A percentile compares a stretch with the other conserved stretches of the same genome.
phyloP scores from a whole-genome alignment of 768 basidiomycete genomes.

The Mycena epipterygia region DNA sequence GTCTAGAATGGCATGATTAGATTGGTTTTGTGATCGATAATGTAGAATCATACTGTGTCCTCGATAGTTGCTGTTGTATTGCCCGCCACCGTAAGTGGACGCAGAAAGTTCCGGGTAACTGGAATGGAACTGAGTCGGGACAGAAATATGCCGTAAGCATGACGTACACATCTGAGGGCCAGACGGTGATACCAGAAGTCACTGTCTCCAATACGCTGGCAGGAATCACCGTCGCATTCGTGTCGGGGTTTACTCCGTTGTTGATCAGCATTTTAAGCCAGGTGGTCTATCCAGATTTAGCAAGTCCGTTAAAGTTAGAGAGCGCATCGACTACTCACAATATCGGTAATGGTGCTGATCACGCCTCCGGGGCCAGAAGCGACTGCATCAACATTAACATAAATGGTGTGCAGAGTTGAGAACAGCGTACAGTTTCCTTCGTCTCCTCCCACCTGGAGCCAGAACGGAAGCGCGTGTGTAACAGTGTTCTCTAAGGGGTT shows the following conservation, averaged over 20 bases:
- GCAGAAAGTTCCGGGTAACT: conserved; percentile 40
- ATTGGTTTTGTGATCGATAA: not conserved
- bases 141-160: not conserved
- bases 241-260: conserved; percentile 43
- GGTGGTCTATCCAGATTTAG: conserved; percentile 25
- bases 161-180: conserved; percentile 27
- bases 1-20: not conserved
- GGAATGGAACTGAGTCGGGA: not conserved
- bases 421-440: conserved; percentile 42
- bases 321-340: conserved; percentile 33
- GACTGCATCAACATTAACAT: conserved; percentile 28
- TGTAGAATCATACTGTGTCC: conserved; percentile 39
- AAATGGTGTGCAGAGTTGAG: not conserved
- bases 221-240: conserved; percentile 43
- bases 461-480: conserved; percentile 33
- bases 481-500: conserved; percentile 30
- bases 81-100: conserved; percentile 47
- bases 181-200: conserved; percentile 41
- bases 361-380: conserved; percentile 46
- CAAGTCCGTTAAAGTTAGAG: not conserved
- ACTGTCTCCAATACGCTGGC: conserved; percentile 38
- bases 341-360: conserved; percentile 43
- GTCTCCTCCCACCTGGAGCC: conserved; percentile 39
- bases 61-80: conserved; percentile 39
- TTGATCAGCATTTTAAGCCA: conserved; percentile 46